Conservation (phyloP, 768 basidiomycete species). For the Amanita pallidorosea region DNA sequence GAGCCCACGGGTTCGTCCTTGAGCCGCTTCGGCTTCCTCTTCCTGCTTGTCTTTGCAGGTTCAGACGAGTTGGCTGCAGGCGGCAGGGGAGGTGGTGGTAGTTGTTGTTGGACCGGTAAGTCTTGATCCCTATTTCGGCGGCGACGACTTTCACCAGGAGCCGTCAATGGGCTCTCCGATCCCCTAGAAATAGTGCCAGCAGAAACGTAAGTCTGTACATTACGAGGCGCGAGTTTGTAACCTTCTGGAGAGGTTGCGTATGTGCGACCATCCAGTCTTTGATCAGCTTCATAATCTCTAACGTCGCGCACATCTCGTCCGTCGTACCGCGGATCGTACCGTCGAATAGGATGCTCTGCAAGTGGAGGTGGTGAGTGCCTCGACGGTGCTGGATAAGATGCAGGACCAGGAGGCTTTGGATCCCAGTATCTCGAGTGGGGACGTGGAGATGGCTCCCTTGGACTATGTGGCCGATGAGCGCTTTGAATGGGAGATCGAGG, state of each 20-base stretch:
- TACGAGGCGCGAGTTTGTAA: constrained; percentile 20
- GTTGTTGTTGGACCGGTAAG: constrained; percentile 16
- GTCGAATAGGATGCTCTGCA: constrained; percentile 32
- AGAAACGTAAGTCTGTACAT: constrained; percentile 16
- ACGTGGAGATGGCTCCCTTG: constrained; percentile 54
- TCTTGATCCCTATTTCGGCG: constrained; percentile 28
- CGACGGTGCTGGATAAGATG: constrained; percentile 18
- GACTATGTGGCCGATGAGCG: constrained; percentile 31
- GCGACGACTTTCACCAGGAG: constrained; percentile 29
- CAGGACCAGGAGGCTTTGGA: constrained; percentile 34
- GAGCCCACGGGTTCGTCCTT: constrained; percentile 37
- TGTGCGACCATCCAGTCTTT: constrained; percentile 18
- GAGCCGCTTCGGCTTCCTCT: constrained; percentile 11
- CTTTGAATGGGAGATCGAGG: constrained; percentile 28
- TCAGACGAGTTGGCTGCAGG: constrained; percentile 2
- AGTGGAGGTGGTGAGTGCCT: constrained; percentile 24
- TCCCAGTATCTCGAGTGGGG: constrained; percentile 53
- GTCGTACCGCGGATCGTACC: constrained; percentile 59
- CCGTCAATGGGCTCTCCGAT: constrained; percentile 52
- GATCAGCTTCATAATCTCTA: constrained; percentile 37
- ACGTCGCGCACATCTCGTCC: constrained; percentile 25
- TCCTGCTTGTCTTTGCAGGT: constrained; percentile 8
- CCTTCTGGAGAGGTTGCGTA: constrained; percentile 41
- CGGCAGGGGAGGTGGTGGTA: constrained; percentile 14
- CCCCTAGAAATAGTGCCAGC: constrained; percentile 25